Base-by-base conservation (phyloP, 1,284 basidiomycete genomes). In the Melanopsichium pennsylvanicum region DNA sequence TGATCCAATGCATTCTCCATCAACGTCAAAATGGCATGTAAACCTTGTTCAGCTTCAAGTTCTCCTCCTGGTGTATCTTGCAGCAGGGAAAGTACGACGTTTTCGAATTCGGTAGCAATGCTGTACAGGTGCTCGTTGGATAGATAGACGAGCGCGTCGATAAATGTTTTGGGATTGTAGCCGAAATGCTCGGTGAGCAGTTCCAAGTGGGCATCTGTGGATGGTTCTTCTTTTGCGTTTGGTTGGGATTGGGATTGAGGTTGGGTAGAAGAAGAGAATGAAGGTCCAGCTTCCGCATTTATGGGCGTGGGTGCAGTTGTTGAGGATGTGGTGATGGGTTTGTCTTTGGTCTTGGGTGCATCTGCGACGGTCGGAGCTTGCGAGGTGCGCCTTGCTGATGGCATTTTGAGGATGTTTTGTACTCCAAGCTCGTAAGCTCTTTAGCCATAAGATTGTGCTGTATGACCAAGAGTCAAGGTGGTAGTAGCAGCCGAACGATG, bases 161-260 rank as follows among this genome's bases (percentile, higher is more conserved):
- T 72, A 44, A 75, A 74, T 5, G 62, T 67, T n/a, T 71, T 70
- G 1, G 78, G 76, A 25, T 78, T 72, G 56, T 76, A 76, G 41
- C 78, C 78, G 46, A 81, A 76, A 31, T 79, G 69, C 58, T 81
- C 78, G n/a, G 78, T 79, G n/a, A 80, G 67, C 7, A 80, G 52
- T 22, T 70, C 60, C 19, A 67, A 39, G 25, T 75, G 66, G 5
- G 60, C 61, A 35, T 75, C 72, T 16, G 70, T 68, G 5, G 64
- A 70, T 4, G 72, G 55, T 25, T 69, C 64, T 22, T 69, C 64
- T 16, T 58, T 62, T 12, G 44, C 25, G 16, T 45, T 40, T 21
- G n/a, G 33, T 18, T 25, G 49, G n/a, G n/a, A n/a, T n/a, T n/a
- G n/a, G n/a, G 13, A 25, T 39, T 18, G 21, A 11, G 10, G 39